phyloP scores from a whole-genome alignment of 2,329 filamentous ascomycete genomes.

The Trichoderma aggressivum region DNA sequence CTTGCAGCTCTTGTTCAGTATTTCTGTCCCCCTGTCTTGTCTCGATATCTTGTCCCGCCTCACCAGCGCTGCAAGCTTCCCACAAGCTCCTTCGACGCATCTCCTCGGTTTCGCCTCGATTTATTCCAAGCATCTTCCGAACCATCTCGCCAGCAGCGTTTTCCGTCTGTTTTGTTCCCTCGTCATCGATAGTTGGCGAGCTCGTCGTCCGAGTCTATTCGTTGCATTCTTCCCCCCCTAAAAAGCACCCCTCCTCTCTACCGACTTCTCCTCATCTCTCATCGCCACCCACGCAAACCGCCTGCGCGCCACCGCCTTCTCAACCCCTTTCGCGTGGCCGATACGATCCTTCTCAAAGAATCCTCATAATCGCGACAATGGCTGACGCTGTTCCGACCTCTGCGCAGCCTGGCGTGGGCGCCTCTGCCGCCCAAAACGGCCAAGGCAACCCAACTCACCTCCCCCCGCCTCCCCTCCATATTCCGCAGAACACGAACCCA shows the following conservation, averaged over 20 bases:
- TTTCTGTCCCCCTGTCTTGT: conserved; percentile 19
- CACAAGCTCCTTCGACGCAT: conserved; percentile 3
- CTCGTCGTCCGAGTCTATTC: conserved; percentile 8
- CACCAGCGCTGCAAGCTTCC: conserved; percentile 12
- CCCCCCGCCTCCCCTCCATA: conserved; percentile 87
- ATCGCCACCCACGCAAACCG: conserved; percentile 14
- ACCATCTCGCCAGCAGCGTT: neutral
- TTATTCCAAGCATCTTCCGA: neutral
- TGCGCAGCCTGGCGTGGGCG: conserved; percentile 59
- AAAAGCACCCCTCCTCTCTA: conserved; percentile 16
- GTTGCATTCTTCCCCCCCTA: neutral
- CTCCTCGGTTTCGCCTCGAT: neutral
- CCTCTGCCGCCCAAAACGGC: conserved; percentile 68
- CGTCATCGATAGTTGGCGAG: conserved; percentile 2
- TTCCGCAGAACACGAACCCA: conserved; percentile 93
- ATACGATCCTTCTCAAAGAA: neutral
- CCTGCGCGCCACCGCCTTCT: conserved; percentile 5
- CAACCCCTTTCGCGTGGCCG: conserved; percentile 1
- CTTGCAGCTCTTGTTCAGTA: neutral
- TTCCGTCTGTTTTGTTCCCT: neutral
- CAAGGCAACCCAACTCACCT: conserved; percentile 72
- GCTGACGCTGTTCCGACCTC: conserved; percentile 67
- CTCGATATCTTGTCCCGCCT: conserved; percentile 11
- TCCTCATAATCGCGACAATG: conserved; percentile 52
- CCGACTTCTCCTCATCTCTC: conserved; percentile 15